phyloP scores from a whole-genome alignment of 2,329 filamentous ascomycete genomes.

The Fusarium sarcochroum region DNA sequence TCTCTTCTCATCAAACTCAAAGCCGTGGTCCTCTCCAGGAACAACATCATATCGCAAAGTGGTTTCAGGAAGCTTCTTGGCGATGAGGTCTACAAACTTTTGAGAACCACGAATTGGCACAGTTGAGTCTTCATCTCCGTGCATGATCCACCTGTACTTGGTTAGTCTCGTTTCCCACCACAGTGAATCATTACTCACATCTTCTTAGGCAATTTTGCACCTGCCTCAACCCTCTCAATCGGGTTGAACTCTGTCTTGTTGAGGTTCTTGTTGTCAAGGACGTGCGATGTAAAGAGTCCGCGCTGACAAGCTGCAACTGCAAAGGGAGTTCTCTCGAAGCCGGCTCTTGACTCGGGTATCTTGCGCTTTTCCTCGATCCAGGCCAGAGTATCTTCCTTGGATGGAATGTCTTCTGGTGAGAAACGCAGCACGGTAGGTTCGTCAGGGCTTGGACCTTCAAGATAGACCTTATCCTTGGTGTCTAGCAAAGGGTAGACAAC shows the following conservation, averaged over 20 bases:
- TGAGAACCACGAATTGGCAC: constrained; percentile 21
- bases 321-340: constrained; percentile 25
- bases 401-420: constrained; percentile 22
- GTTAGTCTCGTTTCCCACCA: neutral
- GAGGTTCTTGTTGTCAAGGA: constrained; percentile 33
- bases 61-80: constrained; percentile 15
- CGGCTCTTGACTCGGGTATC: constrained; percentile 9
- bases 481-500: constrained; percentile 44
- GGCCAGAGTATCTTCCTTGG: constrained; percentile 18
- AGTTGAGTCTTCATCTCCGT: constrained; percentile 36
- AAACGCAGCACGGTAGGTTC: constrained; percentile 31
- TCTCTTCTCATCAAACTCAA: constrained; percentile 35
- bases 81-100: constrained; percentile 20
- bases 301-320: constrained; percentile 20
- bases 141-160: constrained; percentile 36
- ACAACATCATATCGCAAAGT: constrained; percentile 33
- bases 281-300: constrained; percentile 29
- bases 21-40: constrained; percentile 41
- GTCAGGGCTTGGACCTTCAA: constrained; percentile 8
- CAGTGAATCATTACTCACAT: constrained; percentile 10
- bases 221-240: constrained; percentile 29
- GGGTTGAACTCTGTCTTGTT: constrained; percentile 24
- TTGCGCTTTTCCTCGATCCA: constrained; percentile 39
- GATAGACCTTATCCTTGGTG: constrained; percentile 33
- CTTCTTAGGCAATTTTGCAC: constrained; percentile 26